These are phyloP conservation scores for Zizania latifolia DNA, from an alignment of 176 grass and related monocot genomes.

Conservation along the genomic window DNA sequence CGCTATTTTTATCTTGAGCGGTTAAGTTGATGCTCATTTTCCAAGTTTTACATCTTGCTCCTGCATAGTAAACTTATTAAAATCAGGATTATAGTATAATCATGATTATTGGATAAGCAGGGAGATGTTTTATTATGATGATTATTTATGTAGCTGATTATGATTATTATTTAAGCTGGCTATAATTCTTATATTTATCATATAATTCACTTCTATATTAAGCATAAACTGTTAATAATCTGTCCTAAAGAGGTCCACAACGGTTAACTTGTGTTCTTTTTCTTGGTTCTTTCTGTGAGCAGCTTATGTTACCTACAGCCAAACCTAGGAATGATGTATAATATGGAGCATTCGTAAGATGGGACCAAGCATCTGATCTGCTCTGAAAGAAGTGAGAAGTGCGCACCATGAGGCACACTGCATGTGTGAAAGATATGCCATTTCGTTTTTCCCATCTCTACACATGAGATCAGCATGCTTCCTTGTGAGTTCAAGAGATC, in stretches of 20 bases:
- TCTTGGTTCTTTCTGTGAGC: conserved; percentile 24
- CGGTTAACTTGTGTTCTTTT: neutral
- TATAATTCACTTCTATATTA: too few species aligned
- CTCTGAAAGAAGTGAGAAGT: neutral
- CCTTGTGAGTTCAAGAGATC: neutral
- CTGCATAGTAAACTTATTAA: neutral
- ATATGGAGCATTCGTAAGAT: conserved; percentile 1
- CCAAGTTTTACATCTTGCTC: neutral
- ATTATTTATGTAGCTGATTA: too few species aligned
- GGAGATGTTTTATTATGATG: too few species aligned
- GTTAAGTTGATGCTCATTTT: conserved; percentile 20
- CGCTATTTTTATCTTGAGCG: conserved; percentile 3
- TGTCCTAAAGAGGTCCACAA: too few species aligned
- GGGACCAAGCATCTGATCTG: neutral
- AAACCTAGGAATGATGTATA: conserved; percentile 24
- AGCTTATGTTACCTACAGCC: conserved; percentile 54
- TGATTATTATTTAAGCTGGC: too few species aligned
- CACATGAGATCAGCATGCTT: neutral
- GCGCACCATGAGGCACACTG: neutral
- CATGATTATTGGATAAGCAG: too few species aligned
- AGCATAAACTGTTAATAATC: too few species aligned
- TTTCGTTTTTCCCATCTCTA: neutral
- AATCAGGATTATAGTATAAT: neutral
- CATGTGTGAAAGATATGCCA: neutral
- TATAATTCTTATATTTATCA: too few species aligned